phyloP scores from a whole-genome alignment of 2,329 filamentous ascomycete species.

The Cladorrhinum sp. region DNA sequence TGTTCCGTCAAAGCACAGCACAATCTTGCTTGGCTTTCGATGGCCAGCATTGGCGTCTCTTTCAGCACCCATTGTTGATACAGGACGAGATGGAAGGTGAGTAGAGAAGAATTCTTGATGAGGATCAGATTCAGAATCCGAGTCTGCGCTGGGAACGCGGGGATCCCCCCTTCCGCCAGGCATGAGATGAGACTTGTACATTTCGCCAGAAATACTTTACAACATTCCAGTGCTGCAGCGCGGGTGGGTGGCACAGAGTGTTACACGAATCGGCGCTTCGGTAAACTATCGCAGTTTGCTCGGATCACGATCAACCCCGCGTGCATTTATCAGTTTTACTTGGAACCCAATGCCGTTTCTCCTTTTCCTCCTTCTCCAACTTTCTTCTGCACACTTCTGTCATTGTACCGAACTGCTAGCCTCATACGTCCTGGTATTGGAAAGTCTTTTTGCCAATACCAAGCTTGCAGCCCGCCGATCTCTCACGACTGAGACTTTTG shows the following conservation, averaged over 20 bases:
- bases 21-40: conserved; percentile 43
- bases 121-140: conserved; percentile 1
- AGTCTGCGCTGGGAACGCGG: background rate
- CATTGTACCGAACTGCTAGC: background rate
- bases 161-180: conserved; percentile 8
- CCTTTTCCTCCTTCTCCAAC: background rate
- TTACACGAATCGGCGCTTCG: background rate
- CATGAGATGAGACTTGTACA: conserved; percentile 26
- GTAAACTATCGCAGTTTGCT: background rate
- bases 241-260: background rate
- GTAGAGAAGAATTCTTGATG: conserved; percentile 24
- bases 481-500: background rate
- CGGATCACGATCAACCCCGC: background rate
- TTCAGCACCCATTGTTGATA: conserved; percentile 17
- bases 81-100: conserved; percentile 19
- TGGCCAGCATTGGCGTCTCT: conserved; percentile 2
- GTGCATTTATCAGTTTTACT: background rate
- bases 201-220: conserved; percentile 6
- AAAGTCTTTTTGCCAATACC: background rate
- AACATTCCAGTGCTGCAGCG: background rate
- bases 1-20: conserved; percentile 62
- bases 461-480: background rate
- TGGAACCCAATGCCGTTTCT: background rate
- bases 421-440: background rate
- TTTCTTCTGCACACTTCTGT: conserved; percentile 1